These are phyloP conservation scores for Serendipita sp. DNA, from an alignment of 768 basidiomycete species.

Conservation along the genomic window DNA sequence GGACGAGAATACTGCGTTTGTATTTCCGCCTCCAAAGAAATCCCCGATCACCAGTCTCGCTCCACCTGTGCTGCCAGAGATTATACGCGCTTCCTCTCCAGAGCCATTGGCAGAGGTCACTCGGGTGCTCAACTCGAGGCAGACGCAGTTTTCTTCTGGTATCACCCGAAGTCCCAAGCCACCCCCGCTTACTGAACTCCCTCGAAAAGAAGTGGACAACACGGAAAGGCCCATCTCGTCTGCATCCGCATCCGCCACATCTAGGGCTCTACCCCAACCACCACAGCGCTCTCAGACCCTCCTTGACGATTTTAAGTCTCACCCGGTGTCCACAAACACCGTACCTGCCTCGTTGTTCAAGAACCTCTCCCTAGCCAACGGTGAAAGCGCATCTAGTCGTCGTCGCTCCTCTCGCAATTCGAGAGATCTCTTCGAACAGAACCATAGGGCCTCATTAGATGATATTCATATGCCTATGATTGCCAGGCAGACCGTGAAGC, in stretches of 20 bases:
- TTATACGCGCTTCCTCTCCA: not conserved
- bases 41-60: not conserved
- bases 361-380: constrained; percentile 22
- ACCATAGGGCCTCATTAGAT: constrained; percentile 57
- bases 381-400: constrained; percentile 35
- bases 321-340: constrained; percentile 48
- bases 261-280: constrained; percentile 8
- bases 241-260: constrained; percentile 1
- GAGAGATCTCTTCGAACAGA: constrained; percentile 55
- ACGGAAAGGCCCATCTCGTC: constrained; percentile 7
- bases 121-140: not conserved
- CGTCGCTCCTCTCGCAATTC: constrained; percentile 58
- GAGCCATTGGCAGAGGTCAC: not conserved
- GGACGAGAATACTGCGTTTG: not conserved
- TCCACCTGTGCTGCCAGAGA: not conserved
- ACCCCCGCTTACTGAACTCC: constrained; percentile 5
- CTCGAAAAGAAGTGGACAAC: not conserved
- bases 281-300: constrained; percentile 55
- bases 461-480: constrained; percentile 57
- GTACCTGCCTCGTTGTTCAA: constrained; percentile 69
- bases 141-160: not conserved
- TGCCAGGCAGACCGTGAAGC: constrained; percentile 35
- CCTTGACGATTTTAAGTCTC: constrained; percentile 47
- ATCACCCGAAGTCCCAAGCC: not conserved
- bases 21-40: constrained; percentile 7